A percentile compares a stretch with the other conserved stretches of the same genome.
phyloP scores from a whole-genome alignment of 495 filamentous ascomycete genomes.

The Viridothelium virens region DNA sequence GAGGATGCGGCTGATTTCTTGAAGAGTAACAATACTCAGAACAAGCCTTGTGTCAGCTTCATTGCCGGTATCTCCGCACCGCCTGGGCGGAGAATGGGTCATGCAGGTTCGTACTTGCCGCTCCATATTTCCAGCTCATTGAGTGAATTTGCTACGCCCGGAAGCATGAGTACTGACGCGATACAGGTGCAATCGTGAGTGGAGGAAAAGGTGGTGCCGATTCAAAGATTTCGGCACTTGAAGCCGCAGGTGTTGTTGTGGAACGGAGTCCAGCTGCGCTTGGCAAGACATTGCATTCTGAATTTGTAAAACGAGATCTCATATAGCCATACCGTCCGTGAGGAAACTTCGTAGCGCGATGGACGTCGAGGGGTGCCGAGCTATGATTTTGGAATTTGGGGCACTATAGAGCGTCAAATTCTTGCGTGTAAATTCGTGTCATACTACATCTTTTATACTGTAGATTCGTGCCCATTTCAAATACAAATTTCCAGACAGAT shows the following conservation, averaged over 20 bases:
- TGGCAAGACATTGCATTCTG: conserved; percentile 83
- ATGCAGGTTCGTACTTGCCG: conserved; percentile 56
- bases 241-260: conserved; percentile 88
- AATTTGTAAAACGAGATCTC: conserved; percentile 94
- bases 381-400: background rate
- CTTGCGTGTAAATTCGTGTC: background rate
- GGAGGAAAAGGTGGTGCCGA: conserved; percentile 96
- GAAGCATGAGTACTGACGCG: conserved; percentile 17
- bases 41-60: conserved; percentile 96
- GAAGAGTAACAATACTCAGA: conserved; percentile 76
- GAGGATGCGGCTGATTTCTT: conserved; percentile 97
- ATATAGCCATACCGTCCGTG: conserved; percentile 43
- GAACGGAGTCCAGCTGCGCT: conserved; percentile 88
- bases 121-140: background rate
- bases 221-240: conserved; percentile 92
- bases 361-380: background rate
- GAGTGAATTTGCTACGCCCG: too few relatives aligned
- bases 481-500: background rate
- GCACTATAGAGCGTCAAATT: background rate
- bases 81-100: conserved; percentile 93
- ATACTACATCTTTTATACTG: background rate
- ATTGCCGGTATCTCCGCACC: conserved; percentile 97
- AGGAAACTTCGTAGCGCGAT: background rate
- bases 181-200: conserved; percentile 75
- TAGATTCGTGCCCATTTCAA: background rate